Base-by-base conservation (phyloP, 495 filamentous ascomycete species). In the Annulohypoxylon maeteangense region DNA sequence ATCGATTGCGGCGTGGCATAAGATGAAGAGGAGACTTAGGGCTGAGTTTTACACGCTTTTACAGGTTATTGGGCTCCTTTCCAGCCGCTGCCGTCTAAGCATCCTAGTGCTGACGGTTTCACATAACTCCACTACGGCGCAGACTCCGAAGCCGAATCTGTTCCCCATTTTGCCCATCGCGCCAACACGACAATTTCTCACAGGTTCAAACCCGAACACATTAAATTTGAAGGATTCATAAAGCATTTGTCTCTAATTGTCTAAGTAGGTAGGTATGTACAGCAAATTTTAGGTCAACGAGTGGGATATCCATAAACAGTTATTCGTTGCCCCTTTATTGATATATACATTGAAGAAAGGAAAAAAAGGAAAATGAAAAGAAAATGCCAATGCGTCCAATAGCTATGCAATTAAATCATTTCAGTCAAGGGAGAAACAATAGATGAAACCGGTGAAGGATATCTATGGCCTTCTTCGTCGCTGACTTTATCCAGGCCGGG, bases 401-500 rank as follows among this genome's bases (percentile, higher is more conserved):
- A 55, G 48, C 27, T 29, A 29, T 50, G 20, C 23, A 51, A 12
- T 23, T 62, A 74, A 29, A 74, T 55, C 6, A 20, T 64, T 48
- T 67, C 65, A n/a, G 69, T 25, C 1, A 72, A 20, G 3, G 78
- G 72, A 3, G 62, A 60, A 14, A 75, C 74, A 31, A 80, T 56
- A 12, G 62, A 48, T 38, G 68, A 67, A 16, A 48, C 11, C 6
- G 73, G 72, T 6, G 56, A 36, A 32, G 56, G 53, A 18, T 68
- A 71, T 51, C 74, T 65, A 42, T 47, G 53, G 12, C 76, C 78
- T 32, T 78, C 65, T 23, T 74, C 71, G 12, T 74, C 59, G 23
- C 73, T 76, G 18, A 74, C 38, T 56, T 70, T 78, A 50, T 72
- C 70, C 10, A 80, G 40, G 12, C 77, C 79, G 10, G 78, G 76